Base-by-base conservation (phyloP, 2,329 filamentous ascomycete species). In the Cladobotryum protrusum region DNA sequence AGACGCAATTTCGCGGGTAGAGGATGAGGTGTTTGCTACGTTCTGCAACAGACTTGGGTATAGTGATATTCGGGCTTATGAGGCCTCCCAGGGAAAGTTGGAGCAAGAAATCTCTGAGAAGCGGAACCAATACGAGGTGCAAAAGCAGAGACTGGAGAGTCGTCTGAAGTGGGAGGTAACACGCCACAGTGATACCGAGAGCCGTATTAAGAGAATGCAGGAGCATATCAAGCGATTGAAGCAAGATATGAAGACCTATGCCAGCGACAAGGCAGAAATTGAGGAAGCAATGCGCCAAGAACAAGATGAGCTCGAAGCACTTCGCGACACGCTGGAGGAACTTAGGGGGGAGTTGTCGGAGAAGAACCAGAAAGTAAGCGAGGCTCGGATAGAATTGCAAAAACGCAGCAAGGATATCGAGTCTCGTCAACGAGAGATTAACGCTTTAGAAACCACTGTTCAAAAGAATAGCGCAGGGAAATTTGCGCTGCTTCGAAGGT, bases 11-110 rank as follows among this genome's bases (percentile, higher is more conserved):
- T 81, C 86, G 40, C 78, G 82, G 48, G 87, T 96, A 15, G 90
- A 96, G 64, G 93, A 99, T 64, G 80, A 90, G 59, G 78, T 99
- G 29, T 99, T 96, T 67, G 77, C 77, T 18, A 76, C 77, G 37
- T 99, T 99, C 71, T 99, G 93, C 71, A 80, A 83, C 59, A 82
- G 87, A 49, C 81, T 96, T 17, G 89, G 91, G 1, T 97, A 96
- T 65, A 77, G 81, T 51, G 86, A 95, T 61, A 95, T 99, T 56
- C 87, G 92, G 52, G 87, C 89, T 51, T 99, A 97, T 61, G 90
- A 97, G 65, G 86, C 86, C 20, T 91, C 95, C 58, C 93, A 97
- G 69, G 92, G 93, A 44, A 90, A 87, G 39, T 74, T 95, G 44
- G 91, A 97, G 67, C 89, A 96, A 65, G 89, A 97, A 65, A 87